Evolutionary conservation across 2,329 filamentous ascomycete species (phyloP).

Genomic region (Camptophora hylomeconis): DNA sequence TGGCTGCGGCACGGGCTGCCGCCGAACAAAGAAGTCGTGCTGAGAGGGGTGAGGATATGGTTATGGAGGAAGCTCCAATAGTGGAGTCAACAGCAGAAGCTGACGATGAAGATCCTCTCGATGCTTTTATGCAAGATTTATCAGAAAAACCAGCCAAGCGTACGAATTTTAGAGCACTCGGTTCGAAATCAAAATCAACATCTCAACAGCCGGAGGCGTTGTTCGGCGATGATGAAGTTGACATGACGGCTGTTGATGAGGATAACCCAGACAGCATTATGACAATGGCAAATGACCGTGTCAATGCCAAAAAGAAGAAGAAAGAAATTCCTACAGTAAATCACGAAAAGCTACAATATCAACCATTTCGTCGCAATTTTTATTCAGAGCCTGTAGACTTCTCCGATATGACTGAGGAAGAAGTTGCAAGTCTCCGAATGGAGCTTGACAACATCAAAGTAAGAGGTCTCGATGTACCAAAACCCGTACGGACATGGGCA

Average conservation of each 20-base stretch:
- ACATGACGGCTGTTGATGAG: slow-evolving; percentile 47
- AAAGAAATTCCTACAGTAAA: slow-evolving; percentile 85
- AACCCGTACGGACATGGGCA: slow-evolving; percentile 91
- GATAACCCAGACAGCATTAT: slow-evolving; percentile 52
- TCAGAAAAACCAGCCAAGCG: slow-evolving; percentile 31
- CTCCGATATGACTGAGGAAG: slow-evolving; percentile 68
- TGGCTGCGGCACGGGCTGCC: slow-evolving; percentile 70
- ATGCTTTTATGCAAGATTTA: slow-evolving; percentile 86
- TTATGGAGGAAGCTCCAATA: slow-evolving; percentile 23
- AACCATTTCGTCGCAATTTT: slow-evolving; percentile 84
- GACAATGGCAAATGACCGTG: slow-evolving; percentile 34
- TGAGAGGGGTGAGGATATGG: slow-evolving; percentile 20
- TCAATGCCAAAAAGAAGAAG: slow-evolving; percentile 58
- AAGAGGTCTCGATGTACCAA: slow-evolving; percentile 73
- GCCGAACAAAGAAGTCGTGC: slow-evolving; percentile 58
- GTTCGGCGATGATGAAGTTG: slow-evolving; percentile 69
- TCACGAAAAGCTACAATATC: slow-evolving; percentile 74
- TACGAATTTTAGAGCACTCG: slow-evolving; percentile 11
- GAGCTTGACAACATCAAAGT: slow-evolving; percentile 96
- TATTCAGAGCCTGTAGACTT: slow-evolving; percentile 84
- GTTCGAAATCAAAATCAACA: slow-evolving; percentile 32
- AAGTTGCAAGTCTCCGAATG: slow-evolving; percentile 65
- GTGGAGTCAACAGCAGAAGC: slow-evolving; percentile 27
- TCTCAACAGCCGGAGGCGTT: slow-evolving; percentile 66
- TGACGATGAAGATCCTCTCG: slow-evolving; percentile 68